Evolutionary conservation across 306 rosid genomes (phyloP), one percentile per base, ranked within the genome.

Genomic region (Cyclanthera cordifolia): DNA sequence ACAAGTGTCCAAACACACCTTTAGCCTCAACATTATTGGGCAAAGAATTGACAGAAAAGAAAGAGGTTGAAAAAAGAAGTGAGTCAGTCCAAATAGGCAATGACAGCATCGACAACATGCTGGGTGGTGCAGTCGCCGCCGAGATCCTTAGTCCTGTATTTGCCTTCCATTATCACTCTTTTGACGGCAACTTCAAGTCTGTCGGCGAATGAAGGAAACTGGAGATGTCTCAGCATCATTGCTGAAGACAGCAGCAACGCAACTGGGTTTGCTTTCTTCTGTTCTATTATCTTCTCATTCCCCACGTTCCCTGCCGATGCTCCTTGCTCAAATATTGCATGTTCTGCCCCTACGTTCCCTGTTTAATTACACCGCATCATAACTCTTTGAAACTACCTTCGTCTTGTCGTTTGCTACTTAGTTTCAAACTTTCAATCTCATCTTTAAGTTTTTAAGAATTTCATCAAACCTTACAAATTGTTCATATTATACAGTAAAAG

Each of bases 241-340:
- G 97, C 90, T 0, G 96, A 92, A 0, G 96, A 89, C 39, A 92
- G 89, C 46, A 92, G 84, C 75, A 92, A 77, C 20, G 97, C 97
- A 25, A 85, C 97, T 3, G 97, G 97, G 74, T 92, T 92, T 8
- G 96, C 96, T 65, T 57, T 87, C 89, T 87, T 79, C 51, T 85
- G 81, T 59, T 81, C 84, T 71, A 77, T 56, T 41, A 82, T 17
- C 39, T 78, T 81, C 13, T 82, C 87, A 41, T 82, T 87, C 39
- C 97, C 97, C 4, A 92, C 95, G 23, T 92, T 92, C 63, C 96
- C 96, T 56, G 97, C 97, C 6, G 96, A 92, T 47, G 96, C 95
- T 25, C 97, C 97, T 84, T 92, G 97, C 87, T 91, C 96, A 55
- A 91, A 91, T 68, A 88, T 86, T 2, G 97, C 97, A 47, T 81